Conservation (phyloP, 1,284 basidiomycete genomes). For the Ganoderma sinense region DNA sequence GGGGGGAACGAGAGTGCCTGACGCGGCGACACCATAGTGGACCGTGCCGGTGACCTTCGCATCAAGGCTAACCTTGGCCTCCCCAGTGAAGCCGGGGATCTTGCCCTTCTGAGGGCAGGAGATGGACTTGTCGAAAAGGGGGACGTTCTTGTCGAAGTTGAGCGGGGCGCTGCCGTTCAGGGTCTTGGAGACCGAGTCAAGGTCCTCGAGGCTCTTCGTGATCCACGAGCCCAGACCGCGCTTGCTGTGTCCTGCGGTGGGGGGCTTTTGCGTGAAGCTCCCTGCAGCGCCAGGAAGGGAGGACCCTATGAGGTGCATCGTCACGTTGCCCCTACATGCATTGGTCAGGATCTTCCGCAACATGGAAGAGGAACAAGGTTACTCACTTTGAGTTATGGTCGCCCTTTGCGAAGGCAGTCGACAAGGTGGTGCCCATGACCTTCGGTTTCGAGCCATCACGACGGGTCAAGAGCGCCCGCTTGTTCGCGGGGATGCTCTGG, state of each 20-base stretch:
- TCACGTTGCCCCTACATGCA: slow-evolving; percentile 43
- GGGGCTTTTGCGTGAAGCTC: slow-evolving; percentile 39
- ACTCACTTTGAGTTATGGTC: slow-evolving; percentile 41
- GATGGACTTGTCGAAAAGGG: slow-evolving; percentile 49
- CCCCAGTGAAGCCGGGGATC: slow-evolving; percentile 38
- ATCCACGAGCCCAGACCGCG: slow-evolving; percentile 22
- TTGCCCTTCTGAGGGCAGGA: slow-evolving; percentile 45
- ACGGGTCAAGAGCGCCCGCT: slow-evolving; percentile 42
- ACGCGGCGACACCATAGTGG: slow-evolving; percentile 49
- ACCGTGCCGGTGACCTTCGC: slow-evolving; percentile 46
- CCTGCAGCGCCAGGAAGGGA: slow-evolving; percentile 48
- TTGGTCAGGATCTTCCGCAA: not conserved
- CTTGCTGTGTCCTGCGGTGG: slow-evolving; percentile 18
- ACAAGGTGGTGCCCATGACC: slow-evolving; percentile 52
- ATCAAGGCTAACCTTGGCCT: slow-evolving; percentile 48
- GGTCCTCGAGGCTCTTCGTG: slow-evolving; percentile 6
- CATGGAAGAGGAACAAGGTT: not conserved
- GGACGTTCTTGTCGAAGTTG: slow-evolving; percentile 45
- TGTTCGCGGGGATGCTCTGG: slow-evolving; percentile 49
- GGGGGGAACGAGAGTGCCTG: slow-evolving; percentile 49
- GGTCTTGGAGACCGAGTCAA: slow-evolving; percentile 33
- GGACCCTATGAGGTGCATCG: slow-evolving; percentile 49
- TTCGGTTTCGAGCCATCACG: slow-evolving; percentile 42
- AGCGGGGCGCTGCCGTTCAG: slow-evolving; percentile 40
- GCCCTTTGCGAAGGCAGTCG: slow-evolving; percentile 49